Evolutionary conservation across 345 rosid species (phyloP), one percentile per base, ranked within the genome.

Genomic region (Citrus maxima): DNA sequence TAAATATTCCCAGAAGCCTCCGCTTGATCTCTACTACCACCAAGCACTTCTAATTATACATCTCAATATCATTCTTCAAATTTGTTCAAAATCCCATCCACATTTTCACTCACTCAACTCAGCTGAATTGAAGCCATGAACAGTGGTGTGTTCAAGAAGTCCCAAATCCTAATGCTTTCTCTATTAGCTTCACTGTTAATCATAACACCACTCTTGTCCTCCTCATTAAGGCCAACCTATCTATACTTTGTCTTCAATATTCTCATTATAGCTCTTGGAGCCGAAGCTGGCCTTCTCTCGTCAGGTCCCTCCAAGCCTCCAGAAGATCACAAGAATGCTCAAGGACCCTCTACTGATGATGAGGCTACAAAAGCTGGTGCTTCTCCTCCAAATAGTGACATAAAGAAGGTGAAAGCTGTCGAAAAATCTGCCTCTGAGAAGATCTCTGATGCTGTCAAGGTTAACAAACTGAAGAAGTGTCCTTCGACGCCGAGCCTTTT

Each of bases 231-330:
- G 77, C 84, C 89, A 3, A 84, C 86, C 14, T 90, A 88, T 75
- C 81, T 92, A 55, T 92, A 92, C 82, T 80, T 92, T 66, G 54
- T 92, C 79, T 51, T 85, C 74, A 92, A 92, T 82, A 79, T 90
- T 73, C 89, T 92, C 69, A 89, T 92, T 72, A 71, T 92, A 69
- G 83, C 85, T 54, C 88, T 92, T 38, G 91, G 95, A 6, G 95
- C 87, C 5, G 91, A 91, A 70, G 91, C 93, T 2, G 95, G 95
- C 56, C 86, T 91, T 71, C 84, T 90, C 76, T 86, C 89, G 22
- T 49, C 70, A 6, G 63, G 75, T 68, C 83, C 85, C 83, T 80
- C 88, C 70, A 84, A 82, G 72, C 85, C 92, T 42, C 58, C 66
- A 18, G 79, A 83, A 12, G 86, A 77, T 66, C 84, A 70, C 30